These are phyloP conservation scores for Colletotrichum truncatum DNA, from an alignment of 2,329 filamentous ascomycete species.

Conservation along the genomic window DNA sequence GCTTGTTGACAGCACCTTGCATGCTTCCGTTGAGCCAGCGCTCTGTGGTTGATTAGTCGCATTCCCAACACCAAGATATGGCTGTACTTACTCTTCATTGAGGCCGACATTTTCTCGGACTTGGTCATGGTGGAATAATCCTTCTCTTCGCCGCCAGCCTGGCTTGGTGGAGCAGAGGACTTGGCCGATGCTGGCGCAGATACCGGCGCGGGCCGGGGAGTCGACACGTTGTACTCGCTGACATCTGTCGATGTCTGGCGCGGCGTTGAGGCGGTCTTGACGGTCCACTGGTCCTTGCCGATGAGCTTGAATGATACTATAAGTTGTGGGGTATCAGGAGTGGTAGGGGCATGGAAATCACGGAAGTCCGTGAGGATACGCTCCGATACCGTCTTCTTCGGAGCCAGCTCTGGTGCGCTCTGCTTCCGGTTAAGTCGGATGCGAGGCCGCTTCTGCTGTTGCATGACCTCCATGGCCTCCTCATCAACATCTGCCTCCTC, in stretches of 20 bases:
- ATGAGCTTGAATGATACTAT: constrained; percentile 24
- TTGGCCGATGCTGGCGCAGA: constrained; percentile 30
- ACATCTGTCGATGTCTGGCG: constrained; percentile 29
- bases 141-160: constrained; percentile 51
- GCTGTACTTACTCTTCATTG: constrained; percentile 67
- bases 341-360: constrained; percentile 3
- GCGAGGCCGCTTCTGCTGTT: constrained; percentile 42
- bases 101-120: constrained; percentile 72
- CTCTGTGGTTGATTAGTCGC: constrained; percentile 48
- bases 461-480: constrained; percentile 42
- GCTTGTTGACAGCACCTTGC: constrained; percentile 67
- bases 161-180: constrained; percentile 29
- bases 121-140: constrained; percentile 71
- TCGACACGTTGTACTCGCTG: constrained; percentile 16
- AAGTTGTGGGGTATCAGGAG: neutral
- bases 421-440: constrained; percentile 30
- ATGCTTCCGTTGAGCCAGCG: constrained; percentile 70
- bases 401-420: constrained; percentile 7
- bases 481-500: constrained; percentile 56
- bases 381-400: constrained; percentile 8
- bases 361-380: constrained; percentile 19
- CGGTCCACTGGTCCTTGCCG: constrained; percentile 22
- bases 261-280: neutral
- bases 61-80: neutral
- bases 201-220: constrained; percentile 13